Percentiles rank a stretch among this genome's conserved stretches.
Conservation (phyloP, 2,329 filamentous ascomycete species). For the Zymoseptoria pseudotritici region DNA sequence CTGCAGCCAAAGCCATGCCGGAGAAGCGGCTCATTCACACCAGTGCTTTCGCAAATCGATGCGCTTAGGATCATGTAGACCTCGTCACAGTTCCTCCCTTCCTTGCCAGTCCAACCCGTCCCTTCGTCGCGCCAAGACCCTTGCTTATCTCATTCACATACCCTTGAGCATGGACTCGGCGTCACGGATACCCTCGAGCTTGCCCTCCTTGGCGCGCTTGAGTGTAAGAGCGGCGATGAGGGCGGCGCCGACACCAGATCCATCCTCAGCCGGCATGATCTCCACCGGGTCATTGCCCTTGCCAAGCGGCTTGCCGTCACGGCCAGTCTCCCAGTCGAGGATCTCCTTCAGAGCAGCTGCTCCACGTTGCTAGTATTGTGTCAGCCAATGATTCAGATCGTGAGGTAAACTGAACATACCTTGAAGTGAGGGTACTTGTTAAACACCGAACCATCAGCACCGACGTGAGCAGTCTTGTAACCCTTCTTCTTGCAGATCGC, state of each 20-base stretch:
- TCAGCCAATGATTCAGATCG: background rate
- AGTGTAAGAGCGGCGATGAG: conserved; percentile 73
- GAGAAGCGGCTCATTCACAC: background rate
- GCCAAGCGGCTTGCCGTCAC: conserved; percentile 51
- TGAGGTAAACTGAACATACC: background rate
- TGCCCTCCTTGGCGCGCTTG: conserved; percentile 54
- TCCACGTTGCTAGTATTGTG: conserved; percentile 55
- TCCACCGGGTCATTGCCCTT: conserved; percentile 69
- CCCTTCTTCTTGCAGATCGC: conserved; percentile 96
- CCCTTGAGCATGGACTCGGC: conserved; percentile 36
- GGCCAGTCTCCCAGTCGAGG: conserved; percentile 80
- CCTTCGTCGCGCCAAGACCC: background rate
- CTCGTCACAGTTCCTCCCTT: background rate
- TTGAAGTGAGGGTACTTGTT: conserved; percentile 99
- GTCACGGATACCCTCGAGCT: conserved; percentile 52
- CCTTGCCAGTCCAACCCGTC: background rate
- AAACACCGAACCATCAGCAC: conserved; percentile 94
- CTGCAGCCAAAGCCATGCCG: background rate
- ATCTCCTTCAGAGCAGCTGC: conserved; percentile 89
- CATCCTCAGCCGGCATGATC: conserved; percentile 86
- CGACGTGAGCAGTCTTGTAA: conserved; percentile 81
- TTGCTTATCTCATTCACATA: conserved; percentile 2
- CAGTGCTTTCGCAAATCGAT: background rate
- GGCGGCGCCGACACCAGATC: conserved; percentile 92
- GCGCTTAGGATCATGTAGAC: background rate